Evolutionary conservation across 2,329 filamentous ascomycete species (phyloP), one percentile per base, ranked within the genome.

Genomic region (Tolypocladium inflatum): DNA sequence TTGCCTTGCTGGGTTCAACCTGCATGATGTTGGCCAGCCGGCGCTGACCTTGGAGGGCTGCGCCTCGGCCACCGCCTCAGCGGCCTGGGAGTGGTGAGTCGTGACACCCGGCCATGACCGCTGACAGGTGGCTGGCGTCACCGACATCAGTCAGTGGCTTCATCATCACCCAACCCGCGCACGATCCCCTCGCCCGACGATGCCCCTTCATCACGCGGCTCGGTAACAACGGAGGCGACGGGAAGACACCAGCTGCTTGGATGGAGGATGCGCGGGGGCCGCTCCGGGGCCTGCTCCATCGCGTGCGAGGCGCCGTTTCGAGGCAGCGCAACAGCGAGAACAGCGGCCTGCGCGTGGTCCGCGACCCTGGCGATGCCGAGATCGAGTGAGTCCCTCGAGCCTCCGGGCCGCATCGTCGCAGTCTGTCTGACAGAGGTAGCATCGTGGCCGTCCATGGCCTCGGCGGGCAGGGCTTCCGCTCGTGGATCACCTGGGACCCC

Each of bases 401-500:
- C 15, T 11, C 26, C 26, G 2, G 8, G 30, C 30, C 45, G 4
- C 17, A 19, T 6, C 26, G 3, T 11, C 26, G 1, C 15, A 33
- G 26, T 11, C 17, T 19, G 8, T 51, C 48, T 51, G 9, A 51
- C 30, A 17, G 10, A 15, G 3, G 37, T 23, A 68, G 66, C 60
- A 66, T 68, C 50, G 66, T 68, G 35, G 66, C 65, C 26, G 64
- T 67, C 43, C 65, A 68, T 54, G 64, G 65, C 43, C 63, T 68
- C 21, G 64, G 64, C 9, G 62, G 60, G 30, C 62, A 66, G 41
- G 66, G 65, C 54, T 68, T 68, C 59, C 58, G 58, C 35, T 62
- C 65, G 57, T 68, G 65, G 65, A 61, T 57, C n/a, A 65, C 62
- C 10, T 45, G 48, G n/a, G 66, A 66, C 52, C 53, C 59, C 30